Base-by-base conservation (phyloP, 345 rosid genomes). In the Acer campestre region DNA sequence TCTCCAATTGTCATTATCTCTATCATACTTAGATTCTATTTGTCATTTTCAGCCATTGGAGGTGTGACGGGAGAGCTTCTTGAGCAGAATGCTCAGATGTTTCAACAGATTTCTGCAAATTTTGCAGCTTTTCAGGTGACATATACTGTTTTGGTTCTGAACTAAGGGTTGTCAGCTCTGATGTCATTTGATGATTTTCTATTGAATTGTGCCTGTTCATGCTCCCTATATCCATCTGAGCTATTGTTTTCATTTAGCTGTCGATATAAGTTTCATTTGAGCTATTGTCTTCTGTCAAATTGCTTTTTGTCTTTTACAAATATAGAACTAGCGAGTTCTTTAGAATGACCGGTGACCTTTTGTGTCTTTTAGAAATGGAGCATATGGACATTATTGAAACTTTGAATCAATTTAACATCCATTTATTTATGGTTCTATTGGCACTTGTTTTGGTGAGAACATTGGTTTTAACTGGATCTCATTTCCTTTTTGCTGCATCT, bases 41-140 rank as follows among this genome's bases (percentile, higher is more conserved):
- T 79, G 14, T 70, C 29, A 48, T 74, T 82, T 86, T 71, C 89
- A 93, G 98, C 85, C 74, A 93, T 93, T 75, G 94, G 94, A 75
- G 94, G 94, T 78, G 81, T 82, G 58, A 87, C 87, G 2, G 93
- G 93, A 78, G 91, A 91, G 77, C 91, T 93, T 80, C 88, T 93
- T 48, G 94, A 90, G 85, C 89, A 91, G 83, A 91, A 89, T 84
- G 80, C 94, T 65, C 93, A 93, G 62, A 85, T 91, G 84, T 87
- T 93, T 71, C 86, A 82, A 82, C 96, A 90, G 87, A 85, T 91
- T 69, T 86, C 93, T 73, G 61, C 91, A 62, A 93, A 93, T 82
- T 90, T 93, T 75, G 79, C 90, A 27, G 80, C 90, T 77, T 88
- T 85, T 70, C 96, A 93, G 96, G 98, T 91, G 74, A 86, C 68